Evolutionary conservation across 2,329 filamentous ascomycete species (phyloP), one percentile per base, ranked within the genome.

Genomic region (Aspergillus sp.): DNA sequence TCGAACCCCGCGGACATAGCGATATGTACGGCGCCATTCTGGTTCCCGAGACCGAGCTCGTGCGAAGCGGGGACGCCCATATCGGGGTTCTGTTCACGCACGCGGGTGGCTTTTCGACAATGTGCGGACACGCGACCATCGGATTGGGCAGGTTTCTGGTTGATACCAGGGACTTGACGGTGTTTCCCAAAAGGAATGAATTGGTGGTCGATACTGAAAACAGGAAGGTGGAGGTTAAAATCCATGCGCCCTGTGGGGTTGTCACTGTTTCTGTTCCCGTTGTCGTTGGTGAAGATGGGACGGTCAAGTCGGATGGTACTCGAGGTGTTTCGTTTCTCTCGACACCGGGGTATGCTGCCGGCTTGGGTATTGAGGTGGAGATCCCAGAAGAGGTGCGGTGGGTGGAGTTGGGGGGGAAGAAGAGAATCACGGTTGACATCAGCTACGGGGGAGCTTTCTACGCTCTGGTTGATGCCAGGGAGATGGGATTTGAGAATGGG

Each of bases 11-110:
- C 35, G 80, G 80, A 14, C 80, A 82, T 61, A 69, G 69, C 14
- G 80, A 80, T 56, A 83, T 82, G 80, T 82, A 82, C 58, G 80
- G 80, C 3, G 80, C 79, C 6, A 73, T 82, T 24, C 68, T 82
- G 44, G 62, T 67, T 1, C 72, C 66, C 0, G 69, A 75, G 19
- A 80, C 79, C 4, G 79, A 80, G 63, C 68, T 77, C 0, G 72
- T 74, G n/a, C 43, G 49, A 6, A 58, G 63, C 2, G 74, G 74
- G 2, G 62, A 75, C n/a, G 80, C 80, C 0, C 70, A 82, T 61
- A 77, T 82, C 24, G 80, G 79, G 4, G 77, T 79, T 1, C 62
- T 82, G 3, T 82, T 82, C 66, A 73, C 73, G 59, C 77, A 79
- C 33, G 80, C 80, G 33, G 76, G 78, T 4, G 79, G 78, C 0